Conservation (phyloP, 768 basidiomycete genomes). For the Boletus rubescentipes region DNA sequence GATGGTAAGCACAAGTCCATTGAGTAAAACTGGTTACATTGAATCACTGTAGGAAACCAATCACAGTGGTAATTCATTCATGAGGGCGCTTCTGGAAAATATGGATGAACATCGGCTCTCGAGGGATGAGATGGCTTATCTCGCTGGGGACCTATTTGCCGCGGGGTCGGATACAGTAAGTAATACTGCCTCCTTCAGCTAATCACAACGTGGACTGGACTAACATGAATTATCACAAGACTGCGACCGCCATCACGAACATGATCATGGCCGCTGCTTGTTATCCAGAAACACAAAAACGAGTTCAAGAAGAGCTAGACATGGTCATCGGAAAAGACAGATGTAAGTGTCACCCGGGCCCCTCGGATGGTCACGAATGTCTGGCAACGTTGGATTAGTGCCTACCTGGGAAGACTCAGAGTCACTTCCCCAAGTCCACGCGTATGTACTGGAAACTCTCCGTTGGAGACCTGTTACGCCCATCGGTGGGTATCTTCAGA, state of each 20-base stretch:
- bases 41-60: conserved; percentile 5
- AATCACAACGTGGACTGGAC: not conserved
- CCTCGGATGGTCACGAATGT: not conserved
- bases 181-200: not conserved
- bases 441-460: conserved; percentile 36
- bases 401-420: conserved; percentile 36
- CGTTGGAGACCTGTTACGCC: conserved; percentile 36
- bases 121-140: conserved; percentile 54
- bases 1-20: conserved; percentile 33
- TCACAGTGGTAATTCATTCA: conserved; percentile 37
- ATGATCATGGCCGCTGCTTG: conserved; percentile 54
- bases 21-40: no score
- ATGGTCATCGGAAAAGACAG: conserved; percentile 42
- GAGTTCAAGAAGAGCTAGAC: conserved; percentile 56
- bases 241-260: conserved; percentile 49
- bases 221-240: conserved; percentile 23
- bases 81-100: conserved; percentile 50
- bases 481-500: conserved; percentile 16
- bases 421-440: conserved; percentile 34
- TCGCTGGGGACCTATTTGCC: conserved; percentile 60
- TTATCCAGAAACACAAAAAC: conserved; percentile 49
- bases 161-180: conserved; percentile 58
- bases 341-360: conserved; percentile 8
- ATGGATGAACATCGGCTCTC: conserved; percentile 46
- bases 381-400: conserved; percentile 17